Evolutionary conservation across 2,329 filamentous ascomycete species (phyloP).

Genomic region (Cordyceps pruinosa): DNA sequence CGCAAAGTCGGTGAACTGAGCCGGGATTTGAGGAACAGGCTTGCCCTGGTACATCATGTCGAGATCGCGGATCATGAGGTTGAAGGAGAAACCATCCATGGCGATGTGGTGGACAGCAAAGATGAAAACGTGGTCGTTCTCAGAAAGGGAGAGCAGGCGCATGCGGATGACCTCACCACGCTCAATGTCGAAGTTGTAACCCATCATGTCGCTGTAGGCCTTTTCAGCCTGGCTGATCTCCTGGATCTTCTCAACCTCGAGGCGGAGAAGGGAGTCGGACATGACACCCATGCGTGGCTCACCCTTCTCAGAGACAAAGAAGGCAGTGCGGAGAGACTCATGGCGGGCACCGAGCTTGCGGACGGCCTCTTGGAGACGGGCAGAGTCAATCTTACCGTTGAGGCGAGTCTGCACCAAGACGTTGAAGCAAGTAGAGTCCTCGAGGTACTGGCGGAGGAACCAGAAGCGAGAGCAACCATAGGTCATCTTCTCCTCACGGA

Average conservation of each 20-base stretch:
- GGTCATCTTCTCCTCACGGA: slow-evolving; percentile 12
- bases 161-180: slow-evolving; percentile 28
- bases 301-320: slow-evolving; percentile 16
- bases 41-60: slow-evolving; percentile 33
- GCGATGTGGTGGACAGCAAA: slow-evolving; percentile 43
- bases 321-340: slow-evolving; percentile 18
- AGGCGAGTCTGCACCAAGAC: slow-evolving; percentile 12
- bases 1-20: slow-evolving; percentile 30
- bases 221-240: slow-evolving; percentile 18
- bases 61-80: slow-evolving; percentile 38
- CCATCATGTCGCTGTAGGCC: slow-evolving; percentile 24
- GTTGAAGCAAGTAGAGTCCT: slow-evolving; percentile 15
- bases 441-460: slow-evolving; percentile 14
- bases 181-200: slow-evolving; percentile 31
- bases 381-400: slow-evolving; percentile 14
- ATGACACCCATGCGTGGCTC: slow-evolving; percentile 21
- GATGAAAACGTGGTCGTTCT: slow-evolving; percentile 33
- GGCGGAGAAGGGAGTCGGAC: slow-evolving; percentile 19
- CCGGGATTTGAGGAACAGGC: slow-evolving; percentile 21
- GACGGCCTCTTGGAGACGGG: slow-evolving; percentile 15
- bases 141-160: slow-evolving; percentile 27
- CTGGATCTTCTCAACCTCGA: slow-evolving; percentile 21
- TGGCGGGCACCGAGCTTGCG: slow-evolving; percentile 15
- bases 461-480: slow-evolving; percentile 13
- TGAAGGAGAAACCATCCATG: slow-evolving; percentile 42